Evolutionary conservation across 345 rosid genomes (phyloP).

Genomic region (Punica granatum): DNA sequence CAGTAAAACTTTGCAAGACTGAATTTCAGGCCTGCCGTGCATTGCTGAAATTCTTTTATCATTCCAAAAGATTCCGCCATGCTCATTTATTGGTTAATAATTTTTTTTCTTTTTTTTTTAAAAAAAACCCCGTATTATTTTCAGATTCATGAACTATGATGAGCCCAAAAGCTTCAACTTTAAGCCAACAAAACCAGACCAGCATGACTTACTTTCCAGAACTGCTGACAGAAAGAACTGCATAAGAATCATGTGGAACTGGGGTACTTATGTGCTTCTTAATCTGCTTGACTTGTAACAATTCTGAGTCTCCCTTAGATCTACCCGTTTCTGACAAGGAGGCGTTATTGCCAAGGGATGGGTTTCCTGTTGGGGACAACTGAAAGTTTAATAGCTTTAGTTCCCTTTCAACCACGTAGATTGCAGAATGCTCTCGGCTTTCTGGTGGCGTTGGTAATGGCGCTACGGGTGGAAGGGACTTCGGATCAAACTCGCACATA

Average conservation of each 20-base stretch:
- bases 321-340: conserved; percentile 78
- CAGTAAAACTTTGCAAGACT: neutral
- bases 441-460: conserved; percentile 72
- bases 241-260: conserved; percentile 95
- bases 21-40: neutral
- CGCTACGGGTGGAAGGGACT: conserved; percentile 86
- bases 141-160: neutral
- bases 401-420: conserved; percentile 83
- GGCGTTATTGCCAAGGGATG: conserved; percentile 84
- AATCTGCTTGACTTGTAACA: conserved; percentile 72
- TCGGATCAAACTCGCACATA: conserved; percentile 90
- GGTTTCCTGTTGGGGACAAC: conserved; percentile 66
- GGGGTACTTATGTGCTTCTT: conserved; percentile 89
- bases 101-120: too few relatives aligned
- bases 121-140: neutral
- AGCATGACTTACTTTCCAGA: conserved; percentile 80
- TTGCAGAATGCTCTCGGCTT: conserved; percentile 91
- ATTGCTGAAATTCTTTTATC: neutral
- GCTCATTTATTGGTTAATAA: neutral
- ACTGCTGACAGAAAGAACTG: conserved; percentile 90
- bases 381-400: conserved; percentile 84
- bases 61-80: neutral
- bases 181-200: neutral
- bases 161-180: neutral
- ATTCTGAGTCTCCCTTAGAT: conserved; percentile 74